phyloP scores from a whole-genome alignment of 306 rosid genomes.

The Benincasa hispida region DNA sequence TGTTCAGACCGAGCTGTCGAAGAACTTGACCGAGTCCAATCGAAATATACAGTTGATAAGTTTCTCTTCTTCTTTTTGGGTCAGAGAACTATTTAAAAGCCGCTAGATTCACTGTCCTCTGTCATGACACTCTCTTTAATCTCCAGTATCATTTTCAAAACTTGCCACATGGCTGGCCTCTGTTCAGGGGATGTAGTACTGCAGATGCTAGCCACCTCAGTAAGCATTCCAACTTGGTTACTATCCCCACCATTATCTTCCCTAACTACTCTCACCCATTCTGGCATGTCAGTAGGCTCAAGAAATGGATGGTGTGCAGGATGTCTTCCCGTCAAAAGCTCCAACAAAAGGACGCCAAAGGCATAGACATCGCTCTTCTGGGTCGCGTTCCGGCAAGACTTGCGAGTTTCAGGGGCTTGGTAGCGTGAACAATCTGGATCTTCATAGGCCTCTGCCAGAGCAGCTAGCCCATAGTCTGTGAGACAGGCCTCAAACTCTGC shows the following conservation, averaged over 20 bases:
- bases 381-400: constrained; percentile 35
- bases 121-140: constrained; percentile 56
- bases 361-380: constrained; percentile 66
- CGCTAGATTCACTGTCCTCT: constrained; percentile 23
- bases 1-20: neutral
- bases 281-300: constrained; percentile 47
- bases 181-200: constrained; percentile 76
- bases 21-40: neutral
- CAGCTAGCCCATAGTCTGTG: constrained; percentile 57
- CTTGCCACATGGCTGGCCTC: constrained; percentile 94
- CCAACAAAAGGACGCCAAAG: constrained; percentile 64
- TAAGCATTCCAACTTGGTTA: constrained; percentile 67
- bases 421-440: constrained; percentile 52
- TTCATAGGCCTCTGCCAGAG: constrained; percentile 43
- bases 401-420: constrained; percentile 64
- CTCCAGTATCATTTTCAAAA: constrained; percentile 73
- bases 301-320: constrained; percentile 77
- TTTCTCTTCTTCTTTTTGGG: neutral
- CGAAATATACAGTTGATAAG: neutral
- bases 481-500: constrained; percentile 80
- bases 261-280: constrained; percentile 82
- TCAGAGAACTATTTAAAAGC: neutral
- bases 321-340: constrained; percentile 84
- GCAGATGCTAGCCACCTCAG: constrained; percentile 83
- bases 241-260: constrained; percentile 56